phyloP scores from a whole-genome alignment of 1,284 basidiomycete genomes.

The Anthracocystis setariae region DNA sequence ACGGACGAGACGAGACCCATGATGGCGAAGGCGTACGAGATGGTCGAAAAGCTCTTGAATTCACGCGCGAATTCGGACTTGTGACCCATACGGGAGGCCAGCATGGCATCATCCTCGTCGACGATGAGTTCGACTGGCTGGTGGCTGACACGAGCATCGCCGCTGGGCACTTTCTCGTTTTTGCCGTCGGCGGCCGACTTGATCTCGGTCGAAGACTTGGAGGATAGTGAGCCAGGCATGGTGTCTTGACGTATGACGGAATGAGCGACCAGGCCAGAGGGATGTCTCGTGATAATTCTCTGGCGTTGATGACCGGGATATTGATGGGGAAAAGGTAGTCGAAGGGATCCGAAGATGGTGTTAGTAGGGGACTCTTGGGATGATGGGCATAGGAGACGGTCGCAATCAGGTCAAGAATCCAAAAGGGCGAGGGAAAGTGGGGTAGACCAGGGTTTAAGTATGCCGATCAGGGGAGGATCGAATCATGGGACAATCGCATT shows the following conservation, averaged over 20 bases:
- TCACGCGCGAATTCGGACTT: conserved; percentile 66
- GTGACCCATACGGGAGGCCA: conserved; percentile 61
- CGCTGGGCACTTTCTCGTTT: conserved; percentile 29
- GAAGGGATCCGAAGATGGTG: not conserved
- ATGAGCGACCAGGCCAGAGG: not conserved
- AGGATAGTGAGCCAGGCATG: conserved; percentile 44
- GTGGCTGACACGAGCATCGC: conserved; percentile 41
- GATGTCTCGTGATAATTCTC: conserved; percentile 4
- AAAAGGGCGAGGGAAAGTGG: conserved; percentile 6
- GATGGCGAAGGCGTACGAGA: conserved; percentile 65
- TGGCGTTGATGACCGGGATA: not conserved
- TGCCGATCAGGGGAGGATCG: not conserved
- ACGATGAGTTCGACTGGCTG: conserved; percentile 40
- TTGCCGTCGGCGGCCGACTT: conserved; percentile 20
- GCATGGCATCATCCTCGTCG: conserved; percentile 61
- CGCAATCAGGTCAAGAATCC: conserved; percentile 1
- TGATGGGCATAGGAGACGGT: conserved; percentile 22
- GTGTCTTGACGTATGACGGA: not conserved
- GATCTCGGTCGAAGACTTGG: conserved; percentile 28
- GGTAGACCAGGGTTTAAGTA: conserved; percentile 13
- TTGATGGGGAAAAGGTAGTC: not conserved
- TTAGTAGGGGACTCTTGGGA: conserved; percentile 8
- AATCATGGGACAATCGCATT: no score
- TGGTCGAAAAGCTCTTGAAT: conserved; percentile 66
- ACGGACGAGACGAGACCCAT: conserved; percentile 67